Base-by-base conservation (phyloP, 164 flowering plant genomes). In the Berberis vulgaris region DNA sequence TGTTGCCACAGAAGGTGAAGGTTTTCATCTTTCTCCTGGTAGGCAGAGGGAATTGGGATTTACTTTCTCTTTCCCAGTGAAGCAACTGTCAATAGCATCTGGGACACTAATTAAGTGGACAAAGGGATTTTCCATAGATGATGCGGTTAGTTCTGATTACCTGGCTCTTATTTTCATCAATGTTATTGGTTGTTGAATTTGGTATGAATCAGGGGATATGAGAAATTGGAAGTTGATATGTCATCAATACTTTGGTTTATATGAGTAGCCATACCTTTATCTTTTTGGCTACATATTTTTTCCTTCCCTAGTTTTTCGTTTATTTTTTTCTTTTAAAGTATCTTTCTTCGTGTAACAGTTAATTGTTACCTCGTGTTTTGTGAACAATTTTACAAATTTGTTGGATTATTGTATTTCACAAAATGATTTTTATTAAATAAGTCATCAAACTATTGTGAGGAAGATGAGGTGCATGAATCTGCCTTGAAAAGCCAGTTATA, bases 101-200 rank as follows among this genome's bases (percentile, higher is more conserved):
- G 98, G 98, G 40, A 73, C 80, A 45, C 86, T 93, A 54, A 90
- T 93, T n/a, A 85, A 79, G 67, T 93, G 98, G 98, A 86, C 98
- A 26, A 93, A 93, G 66, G 98, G 97, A 57, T 93, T 93, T 80
- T 74, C 75, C 7, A 88, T 93, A 54, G 92, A 86, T 57, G 98
- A 88, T 43, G 69, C 87, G 76, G 98, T 93, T 60, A 73, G 41
- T 76, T 59, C 65, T 65, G 9, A 2, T 63, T 54, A 6, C 79
- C 45, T 57, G 60, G 6, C 7, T 41, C 12, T 57, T 57, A 57
- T 1, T 57, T 57, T 0, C 45, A 41, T 42, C 41, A 3, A 40
- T 26, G 26, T 41, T 57, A 41, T 26, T 10, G 3, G 11, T 52
- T 8, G 54, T 10, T 50, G 6, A 50, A 50, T 50, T 5, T 50